Percentiles rank a stretch among this genome's conserved stretches.
phyloP scores from a whole-genome alignment of 257 asterid species.

The Penstemon eatonii region DNA sequence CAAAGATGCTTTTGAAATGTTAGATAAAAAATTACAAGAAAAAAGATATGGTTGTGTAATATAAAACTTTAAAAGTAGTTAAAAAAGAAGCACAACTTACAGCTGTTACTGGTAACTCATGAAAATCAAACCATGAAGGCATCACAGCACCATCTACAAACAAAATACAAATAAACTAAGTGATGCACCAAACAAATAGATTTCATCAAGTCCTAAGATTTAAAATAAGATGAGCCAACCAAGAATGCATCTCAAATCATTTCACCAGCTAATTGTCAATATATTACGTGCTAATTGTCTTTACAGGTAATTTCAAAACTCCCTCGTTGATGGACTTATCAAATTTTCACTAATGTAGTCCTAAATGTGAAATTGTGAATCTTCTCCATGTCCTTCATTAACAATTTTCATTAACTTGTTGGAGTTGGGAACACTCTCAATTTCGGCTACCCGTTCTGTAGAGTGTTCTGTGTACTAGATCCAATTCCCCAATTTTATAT shows the following conservation, averaged over 20 bases:
- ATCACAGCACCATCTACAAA: constrained; percentile 82
- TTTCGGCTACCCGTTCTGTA: too few species aligned
- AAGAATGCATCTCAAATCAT: constrained; percentile 6
- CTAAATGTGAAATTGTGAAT: too few species aligned
- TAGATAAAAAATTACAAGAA: constrained; percentile 1
- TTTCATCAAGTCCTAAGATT: background rate
- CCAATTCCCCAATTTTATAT: too few species aligned
- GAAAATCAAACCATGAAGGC: constrained; percentile 99
- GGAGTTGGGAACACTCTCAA: too few species aligned
- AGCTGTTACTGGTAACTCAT: constrained; percentile 81
- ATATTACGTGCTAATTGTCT: background rate
- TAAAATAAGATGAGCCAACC: background rate
- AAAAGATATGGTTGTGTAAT: constrained; percentile 2
- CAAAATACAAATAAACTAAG: constrained; percentile 19
- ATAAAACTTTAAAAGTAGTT: background rate
- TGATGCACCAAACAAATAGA: background rate
- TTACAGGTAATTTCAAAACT: too few species aligned
- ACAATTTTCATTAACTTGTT: too few species aligned
- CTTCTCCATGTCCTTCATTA: too few species aligned
- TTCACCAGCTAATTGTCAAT: constrained; percentile 5
- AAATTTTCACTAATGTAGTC: too few species aligned
- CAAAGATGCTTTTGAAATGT: constrained; percentile 13
- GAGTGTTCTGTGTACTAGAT: too few species aligned
- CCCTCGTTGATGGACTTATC: too few species aligned
- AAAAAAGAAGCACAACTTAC: constrained; percentile 52